A percentile compares a stretch with the other conserved stretches of the same genome.
Evolutionary conservation across 345 rosid genomes (phyloP).

Genomic region (Turnera subulata): DNA sequence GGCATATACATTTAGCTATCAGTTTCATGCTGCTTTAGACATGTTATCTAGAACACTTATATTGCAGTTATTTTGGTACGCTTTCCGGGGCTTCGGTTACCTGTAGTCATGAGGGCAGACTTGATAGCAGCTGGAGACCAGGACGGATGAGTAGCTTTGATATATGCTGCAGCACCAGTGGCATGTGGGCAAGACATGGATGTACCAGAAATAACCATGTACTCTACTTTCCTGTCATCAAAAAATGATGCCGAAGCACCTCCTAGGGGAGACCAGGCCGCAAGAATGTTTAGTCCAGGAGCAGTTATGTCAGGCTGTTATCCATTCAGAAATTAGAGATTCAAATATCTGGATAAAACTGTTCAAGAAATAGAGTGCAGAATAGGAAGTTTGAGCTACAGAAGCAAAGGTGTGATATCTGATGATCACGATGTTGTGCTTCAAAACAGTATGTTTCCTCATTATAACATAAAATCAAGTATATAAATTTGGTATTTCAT

Average conservation of each 20-base stretch:
- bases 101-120: conserved; percentile 21
- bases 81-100: not conserved
- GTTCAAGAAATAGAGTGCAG: not conserved
- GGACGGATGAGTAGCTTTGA: conserved; percentile 20
- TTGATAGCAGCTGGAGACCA: conserved; percentile 22
- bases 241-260: not conserved
- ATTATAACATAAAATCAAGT: no score
- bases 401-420: no score
- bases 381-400: no score
- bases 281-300: conserved; percentile 22
- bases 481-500: not conserved
- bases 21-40: no score
- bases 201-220: conserved; percentile 15
- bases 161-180: conserved; percentile 18
- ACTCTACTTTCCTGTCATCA: conserved; percentile 7
- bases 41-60: no score
- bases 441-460: no score
- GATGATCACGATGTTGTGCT: no score
- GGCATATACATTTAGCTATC: no score
- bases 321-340: not conserved
- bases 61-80: no score
- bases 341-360: not conserved
- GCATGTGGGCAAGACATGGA: conserved; percentile 28
- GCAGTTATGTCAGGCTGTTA: conserved; percentile 22
- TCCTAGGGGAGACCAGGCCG: conserved; percentile 21